Evolutionary conservation across 1,284 basidiomycete genomes (phyloP).

Genomic region (Apiotrichum gamsii): DNA sequence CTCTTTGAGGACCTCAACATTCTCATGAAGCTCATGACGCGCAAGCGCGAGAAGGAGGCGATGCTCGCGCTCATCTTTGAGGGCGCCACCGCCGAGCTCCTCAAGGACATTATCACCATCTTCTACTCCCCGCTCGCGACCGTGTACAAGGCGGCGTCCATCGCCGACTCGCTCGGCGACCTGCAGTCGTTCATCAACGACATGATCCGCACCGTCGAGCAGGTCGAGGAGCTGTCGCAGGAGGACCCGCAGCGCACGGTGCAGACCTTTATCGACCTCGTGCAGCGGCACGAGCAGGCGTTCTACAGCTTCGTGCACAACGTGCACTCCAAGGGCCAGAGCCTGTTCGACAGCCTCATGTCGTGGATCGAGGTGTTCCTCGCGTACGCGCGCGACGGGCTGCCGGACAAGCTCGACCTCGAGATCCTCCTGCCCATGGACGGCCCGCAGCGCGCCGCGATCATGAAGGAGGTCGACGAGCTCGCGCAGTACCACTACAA

Average conservation of each 20-base stretch:
- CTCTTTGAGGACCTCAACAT: conserved; percentile 82
- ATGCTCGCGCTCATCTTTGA: conserved; percentile 92
- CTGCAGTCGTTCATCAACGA: conserved; percentile 94
- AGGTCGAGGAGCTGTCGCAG: conserved; percentile 75
- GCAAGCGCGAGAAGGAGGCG: conserved; percentile 83
- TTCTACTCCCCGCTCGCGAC: conserved; percentile 98
- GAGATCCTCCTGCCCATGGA: conserved; percentile 79
- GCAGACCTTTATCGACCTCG: conserved; percentile 87
- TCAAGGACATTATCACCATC: conserved; percentile 99
- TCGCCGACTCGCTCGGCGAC: conserved; percentile 87
- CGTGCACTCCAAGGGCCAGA: conserved; percentile 94
- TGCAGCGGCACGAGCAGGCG: conserved; percentile 86
- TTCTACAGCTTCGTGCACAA: conserved; percentile 99
- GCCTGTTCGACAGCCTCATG: conserved; percentile 90
- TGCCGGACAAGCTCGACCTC: conserved; percentile 61
- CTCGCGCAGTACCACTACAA: conserved; percentile 86
- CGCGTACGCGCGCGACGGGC: conserved; percentile 81
- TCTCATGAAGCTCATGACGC: conserved; percentile 67
- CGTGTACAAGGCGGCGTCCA: conserved; percentile 95
- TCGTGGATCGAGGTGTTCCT: conserved; percentile 95
- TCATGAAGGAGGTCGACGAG: conserved; percentile 76
- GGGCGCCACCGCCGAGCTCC: conserved; percentile 88
- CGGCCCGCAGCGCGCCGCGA: conserved; percentile 64
- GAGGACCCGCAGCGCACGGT: conserved; percentile 81
- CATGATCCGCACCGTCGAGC: conserved; percentile 89